A percentile compares a stretch with the other conserved stretches of the same genome.
These are phyloP conservation scores for Scleroderma bovista DNA, from an alignment of 768 basidiomycete species.

Conservation along the genomic window DNA sequence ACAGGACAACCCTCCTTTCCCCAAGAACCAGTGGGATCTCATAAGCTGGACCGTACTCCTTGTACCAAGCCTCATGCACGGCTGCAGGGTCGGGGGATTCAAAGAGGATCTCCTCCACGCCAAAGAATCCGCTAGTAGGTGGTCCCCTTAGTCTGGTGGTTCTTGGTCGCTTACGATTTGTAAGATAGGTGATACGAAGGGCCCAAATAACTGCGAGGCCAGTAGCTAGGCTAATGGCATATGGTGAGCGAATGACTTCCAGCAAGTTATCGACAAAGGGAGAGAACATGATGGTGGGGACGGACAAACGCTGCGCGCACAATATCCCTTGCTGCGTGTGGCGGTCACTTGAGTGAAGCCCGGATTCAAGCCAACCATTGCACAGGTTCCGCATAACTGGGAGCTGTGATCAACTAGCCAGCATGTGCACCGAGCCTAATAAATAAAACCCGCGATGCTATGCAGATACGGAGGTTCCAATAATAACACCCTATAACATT, in stretches of 20 bases:
- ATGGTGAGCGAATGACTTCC: conserved; percentile 3
- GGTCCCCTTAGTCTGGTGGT: neutral
- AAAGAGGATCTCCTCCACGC: neutral
- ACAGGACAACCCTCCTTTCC: conserved; percentile 29
- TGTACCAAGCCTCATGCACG: conserved; percentile 40
- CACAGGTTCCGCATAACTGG: too few relatives aligned
- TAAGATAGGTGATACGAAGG: neutral
- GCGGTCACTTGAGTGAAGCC: too few relatives aligned
- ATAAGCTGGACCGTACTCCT: conserved; percentile 41
- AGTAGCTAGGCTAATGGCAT: neutral
- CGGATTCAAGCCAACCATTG: too few relatives aligned
- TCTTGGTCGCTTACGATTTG: neutral
- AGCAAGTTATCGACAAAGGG: neutral
- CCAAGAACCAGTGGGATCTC: conserved; percentile 34
- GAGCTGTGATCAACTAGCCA: too few relatives aligned
- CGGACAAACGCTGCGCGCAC: too few relatives aligned
- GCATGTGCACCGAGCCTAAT: too few relatives aligned
- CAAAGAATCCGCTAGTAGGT: neutral
- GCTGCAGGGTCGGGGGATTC: neutral
- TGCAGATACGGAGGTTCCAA: too few relatives aligned
- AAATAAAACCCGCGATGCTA: too few relatives aligned
- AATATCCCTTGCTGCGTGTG: too few relatives aligned
- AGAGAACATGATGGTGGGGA: neutral
- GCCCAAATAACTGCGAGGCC: neutral
- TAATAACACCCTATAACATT: too few relatives aligned